These are phyloP conservation scores for Yarrowia hollandica DNA, from an alignment of 805 yeast genomes.

Conservation along the genomic window DNA sequence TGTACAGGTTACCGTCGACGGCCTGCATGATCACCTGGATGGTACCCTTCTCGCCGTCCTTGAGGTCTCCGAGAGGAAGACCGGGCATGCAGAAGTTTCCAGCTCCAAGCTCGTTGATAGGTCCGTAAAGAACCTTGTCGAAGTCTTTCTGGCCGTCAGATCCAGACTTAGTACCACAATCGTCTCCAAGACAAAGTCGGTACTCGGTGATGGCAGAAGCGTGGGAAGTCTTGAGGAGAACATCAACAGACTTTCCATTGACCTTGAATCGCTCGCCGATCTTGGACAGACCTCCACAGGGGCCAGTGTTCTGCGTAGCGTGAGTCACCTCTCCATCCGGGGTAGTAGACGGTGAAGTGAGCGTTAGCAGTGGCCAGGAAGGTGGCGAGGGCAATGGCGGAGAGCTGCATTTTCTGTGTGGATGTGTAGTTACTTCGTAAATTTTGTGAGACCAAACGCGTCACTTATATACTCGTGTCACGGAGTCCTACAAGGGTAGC, in stretches of 20 bases:
- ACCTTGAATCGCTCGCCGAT: conserved; percentile 35
- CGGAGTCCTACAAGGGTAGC: too few species aligned
- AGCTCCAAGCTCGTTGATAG: conserved; percentile 34
- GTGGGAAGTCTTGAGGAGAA: conserved; percentile 33
- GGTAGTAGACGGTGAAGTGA: conserved; percentile 37
- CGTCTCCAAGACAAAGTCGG: conserved; percentile 34
- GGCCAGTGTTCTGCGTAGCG: conserved; percentile 35
- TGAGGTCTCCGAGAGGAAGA: conserved; percentile 30
- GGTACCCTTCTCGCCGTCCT: conserved; percentile 36
- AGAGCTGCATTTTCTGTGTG: conserved; percentile 32
- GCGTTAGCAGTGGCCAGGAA: conserved; percentile 35
- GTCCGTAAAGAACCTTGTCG: conserved; percentile 32
- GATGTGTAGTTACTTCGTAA: too few species aligned
- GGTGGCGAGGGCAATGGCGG: conserved; percentile 30
- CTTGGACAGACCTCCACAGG: conserved; percentile 36
- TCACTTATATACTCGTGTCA: too few species aligned
- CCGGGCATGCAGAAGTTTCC: conserved; percentile 37
- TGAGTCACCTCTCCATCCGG: conserved; percentile 36
- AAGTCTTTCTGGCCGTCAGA: conserved; percentile 32
- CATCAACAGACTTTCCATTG: conserved; percentile 34
- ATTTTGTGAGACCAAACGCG: too few species aligned
- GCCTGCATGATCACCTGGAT: conserved; percentile 36
- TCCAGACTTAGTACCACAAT: conserved; percentile 31
- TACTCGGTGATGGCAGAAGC: conserved; percentile 32
- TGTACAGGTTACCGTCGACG: conserved; percentile 38